phyloP scores from a whole-genome alignment of 352 stramenopile genomes.

The Globisporangium abappressorium region DNA sequence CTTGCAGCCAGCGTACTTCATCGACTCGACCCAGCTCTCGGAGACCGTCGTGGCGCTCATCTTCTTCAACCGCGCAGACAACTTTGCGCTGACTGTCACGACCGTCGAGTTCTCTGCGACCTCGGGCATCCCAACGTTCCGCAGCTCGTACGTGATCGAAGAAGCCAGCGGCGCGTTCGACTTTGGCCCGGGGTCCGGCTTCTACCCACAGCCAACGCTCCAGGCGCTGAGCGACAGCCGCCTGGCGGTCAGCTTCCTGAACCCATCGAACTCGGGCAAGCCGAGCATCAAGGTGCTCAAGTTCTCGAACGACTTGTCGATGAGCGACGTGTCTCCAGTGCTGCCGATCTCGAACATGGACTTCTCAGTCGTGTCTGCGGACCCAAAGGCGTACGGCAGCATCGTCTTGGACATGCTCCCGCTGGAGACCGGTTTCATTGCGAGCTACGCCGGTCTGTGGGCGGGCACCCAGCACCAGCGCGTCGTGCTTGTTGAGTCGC shows the following conservation, averaged over 20 bases:
- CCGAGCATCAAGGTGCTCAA: conserved; percentile 75
- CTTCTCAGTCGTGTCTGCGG: conserved; percentile 53
- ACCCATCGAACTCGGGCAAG: conserved; percentile 68
- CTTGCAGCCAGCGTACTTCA: conserved; percentile 65
- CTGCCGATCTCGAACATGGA: conserved; percentile 71
- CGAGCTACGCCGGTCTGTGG: conserved; percentile 58
- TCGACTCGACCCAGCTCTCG: conserved; percentile 64
- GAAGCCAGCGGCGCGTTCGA: conserved; percentile 59
- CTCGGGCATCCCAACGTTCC: conserved; percentile 57
- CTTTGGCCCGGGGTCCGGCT: conserved; percentile 62
- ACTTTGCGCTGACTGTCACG: conserved; percentile 69
- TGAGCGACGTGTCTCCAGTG: conserved; percentile 48
- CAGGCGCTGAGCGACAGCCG: conserved; percentile 48
- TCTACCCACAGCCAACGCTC: conserved; percentile 68
- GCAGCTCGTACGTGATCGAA: conserved; percentile 60
- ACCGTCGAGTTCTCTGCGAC: conserved; percentile 66
- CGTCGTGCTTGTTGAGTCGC: conserved; percentile 67
- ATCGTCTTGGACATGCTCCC: conserved; percentile 63
- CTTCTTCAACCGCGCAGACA: conserved; percentile 73
- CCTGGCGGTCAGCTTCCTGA: conserved; percentile 68
- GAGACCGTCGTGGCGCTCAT: conserved; percentile 57
- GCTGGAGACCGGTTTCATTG: conserved; percentile 48
- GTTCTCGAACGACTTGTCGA: conserved; percentile 53
- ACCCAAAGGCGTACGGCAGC: conserved; percentile 44
- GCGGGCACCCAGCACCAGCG: conserved; percentile 59